These are phyloP conservation scores for Aspergillus homomorphus DNA, from an alignment of 495 filamentous ascomycete species.

Conservation along the genomic window DNA sequence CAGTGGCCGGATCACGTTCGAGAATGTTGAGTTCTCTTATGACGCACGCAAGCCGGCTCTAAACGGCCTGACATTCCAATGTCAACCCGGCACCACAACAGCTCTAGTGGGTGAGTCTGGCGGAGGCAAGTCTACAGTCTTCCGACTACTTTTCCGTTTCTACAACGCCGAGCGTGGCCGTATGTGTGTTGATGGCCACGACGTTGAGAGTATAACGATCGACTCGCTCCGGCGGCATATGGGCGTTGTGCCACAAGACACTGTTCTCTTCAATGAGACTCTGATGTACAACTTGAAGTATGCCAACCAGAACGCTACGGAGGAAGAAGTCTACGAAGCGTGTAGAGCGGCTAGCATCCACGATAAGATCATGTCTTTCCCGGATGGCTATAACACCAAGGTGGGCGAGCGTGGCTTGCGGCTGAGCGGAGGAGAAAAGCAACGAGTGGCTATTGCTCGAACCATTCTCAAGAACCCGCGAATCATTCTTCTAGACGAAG, in stretches of 20 bases:
- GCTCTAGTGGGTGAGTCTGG: slow-evolving; percentile 95
- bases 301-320: slow-evolving; percentile 78
- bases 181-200: slow-evolving; percentile 78
- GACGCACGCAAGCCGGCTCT: slow-evolving; percentile 84
- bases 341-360: slow-evolving; percentile 92
- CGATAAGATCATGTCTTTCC: slow-evolving; percentile 90
- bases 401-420: slow-evolving; percentile 93
- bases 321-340: slow-evolving; percentile 85
- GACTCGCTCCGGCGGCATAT: slow-evolving; percentile 88
- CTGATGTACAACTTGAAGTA: slow-evolving; percentile 97
- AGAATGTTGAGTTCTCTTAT: slow-evolving; percentile 87
- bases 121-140: slow-evolving; percentile 96
- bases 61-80: slow-evolving; percentile 75
- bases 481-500: slow-evolving; percentile 95
- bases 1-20: slow-evolving; percentile 78
- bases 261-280: slow-evolving; percentile 93
- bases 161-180: slow-evolving; percentile 77
- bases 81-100: slow-evolving; percentile 85
- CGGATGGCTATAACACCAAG: slow-evolving; percentile 86
- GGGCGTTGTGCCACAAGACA: slow-evolving; percentile 96
- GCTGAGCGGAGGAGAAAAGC: slow-evolving; percentile 93
- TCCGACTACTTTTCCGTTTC: slow-evolving; percentile 91
- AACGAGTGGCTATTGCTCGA: slow-evolving; percentile 93
- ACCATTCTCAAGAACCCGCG: slow-evolving; percentile 95
- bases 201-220: slow-evolving; percentile 83